Base-by-base conservation (phyloP, 2,329 filamentous ascomycete genomes). In the Alternaria panax region DNA sequence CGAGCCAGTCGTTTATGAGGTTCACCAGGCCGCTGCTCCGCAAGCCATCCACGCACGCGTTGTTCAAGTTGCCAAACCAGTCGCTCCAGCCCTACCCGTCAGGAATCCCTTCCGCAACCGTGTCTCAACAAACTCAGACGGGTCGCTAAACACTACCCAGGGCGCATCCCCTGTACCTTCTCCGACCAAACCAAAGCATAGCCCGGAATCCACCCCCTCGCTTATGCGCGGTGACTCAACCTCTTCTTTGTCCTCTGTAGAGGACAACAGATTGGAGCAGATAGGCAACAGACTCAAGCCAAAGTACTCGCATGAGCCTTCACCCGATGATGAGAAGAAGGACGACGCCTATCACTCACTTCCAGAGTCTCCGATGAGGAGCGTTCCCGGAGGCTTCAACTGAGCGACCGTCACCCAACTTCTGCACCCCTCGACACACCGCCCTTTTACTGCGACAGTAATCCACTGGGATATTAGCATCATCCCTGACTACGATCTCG, bases 61-160 rank as follows among this genome's bases (percentile, higher is more conserved):
- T 51, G 92, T 97, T 27, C 93, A 88, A 45, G 96, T 97, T 59
- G 88, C 91, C 12, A 96, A 94, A 79, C 86, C 92, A 34, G 79
- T 89, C 1, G 87, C 92, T 1, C 93, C 93, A 1, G 88, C 91
- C 8, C 84, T 97, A 12, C 93, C 93, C 1, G 84, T 87, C 3
- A 85, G 93, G 47, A 96, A 91, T 72, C 90, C 92, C 1, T 88
- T 88, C 60, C 80, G 82, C 40, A 78, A 73, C 54, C 66, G 77
- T 20, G 65, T 79, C 24, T 76, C 78, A 46, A 70, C 79, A 54
- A 67, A 70, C 43, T 73, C 75, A 0, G 71, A 72, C 28, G 62
- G 65, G 12, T 71, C 70, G 18, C 66, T 62, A n/a, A 71, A 71
- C 16, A 54, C 56, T 41, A 58, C 59, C 30, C 64, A 59, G 40